Evolutionary conservation across 495 filamentous ascomycete genomes (phyloP).

Genomic region (Penicillium canescens): DNA sequence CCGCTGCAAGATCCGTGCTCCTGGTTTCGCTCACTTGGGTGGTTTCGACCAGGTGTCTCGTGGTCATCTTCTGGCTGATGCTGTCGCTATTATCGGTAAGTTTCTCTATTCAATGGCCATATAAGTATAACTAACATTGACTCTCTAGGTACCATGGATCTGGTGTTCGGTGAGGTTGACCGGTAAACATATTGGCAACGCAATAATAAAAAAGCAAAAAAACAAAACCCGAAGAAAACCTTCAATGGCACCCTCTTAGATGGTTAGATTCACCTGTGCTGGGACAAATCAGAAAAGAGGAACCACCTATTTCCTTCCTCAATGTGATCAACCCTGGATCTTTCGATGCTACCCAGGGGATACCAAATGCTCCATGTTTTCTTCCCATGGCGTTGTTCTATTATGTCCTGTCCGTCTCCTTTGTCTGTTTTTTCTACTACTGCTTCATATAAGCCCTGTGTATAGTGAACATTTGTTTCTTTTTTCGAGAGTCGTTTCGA

Average conservation of each 20-base stretch:
- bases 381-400: slow-evolving; percentile 37
- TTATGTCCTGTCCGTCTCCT: slow-evolving; percentile 29
- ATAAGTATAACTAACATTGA: slow-evolving; percentile 9
- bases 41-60: slow-evolving; percentile 91
- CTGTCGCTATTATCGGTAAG: slow-evolving; percentile 88
- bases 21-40: slow-evolving; percentile 92
- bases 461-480: slow-evolving; percentile 34
- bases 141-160: slow-evolving; percentile 71
- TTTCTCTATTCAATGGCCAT: not conserved
- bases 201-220: slow-evolving; percentile 28
- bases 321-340: slow-evolving; percentile 24
- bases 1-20: slow-evolving; percentile 95
- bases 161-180: slow-evolving; percentile 75
- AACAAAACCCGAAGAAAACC: slow-evolving; percentile 27
- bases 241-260: slow-evolving; percentile 25
- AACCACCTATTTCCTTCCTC: slow-evolving; percentile 10
- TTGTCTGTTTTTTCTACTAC: slow-evolving; percentile 22
- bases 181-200: slow-evolving; percentile 44
- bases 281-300: slow-evolving; percentile 17
- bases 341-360: slow-evolving; percentile 22
- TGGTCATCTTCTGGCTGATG: slow-evolving; percentile 94
- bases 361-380: slow-evolving; percentile 32
- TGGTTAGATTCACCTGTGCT: slow-evolving; percentile 15
- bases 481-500: slow-evolving; percentile 4
- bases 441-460: slow-evolving; percentile 31